Percentiles rank a stretch among this genome's conserved stretches.
phyloP scores from a whole-genome alignment of 768 basidiomycete genomes.

The Pilatotrama ljubarskyi region DNA sequence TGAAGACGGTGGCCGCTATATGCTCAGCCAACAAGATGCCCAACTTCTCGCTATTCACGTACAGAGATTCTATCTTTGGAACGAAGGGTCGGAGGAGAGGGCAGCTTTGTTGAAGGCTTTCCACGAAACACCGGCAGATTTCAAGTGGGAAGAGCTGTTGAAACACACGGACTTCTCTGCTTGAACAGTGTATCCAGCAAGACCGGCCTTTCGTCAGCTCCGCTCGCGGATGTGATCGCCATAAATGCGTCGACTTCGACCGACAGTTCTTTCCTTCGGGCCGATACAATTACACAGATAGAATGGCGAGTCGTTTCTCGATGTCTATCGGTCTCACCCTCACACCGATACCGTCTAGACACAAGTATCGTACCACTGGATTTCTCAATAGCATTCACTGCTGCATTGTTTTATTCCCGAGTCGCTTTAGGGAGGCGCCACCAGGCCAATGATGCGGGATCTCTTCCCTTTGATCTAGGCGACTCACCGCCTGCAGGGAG shows the following conservation, averaged over 20 bases:
- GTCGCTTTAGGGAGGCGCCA: no score
- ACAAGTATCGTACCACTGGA: not conserved
- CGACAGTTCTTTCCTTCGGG: not conserved
- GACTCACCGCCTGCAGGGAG: not conserved
- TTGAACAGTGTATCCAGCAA: not conserved
- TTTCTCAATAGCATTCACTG: not conserved
- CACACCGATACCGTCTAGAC: no score
- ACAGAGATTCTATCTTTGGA: constrained; percentile 85
- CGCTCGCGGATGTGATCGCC: not conserved
- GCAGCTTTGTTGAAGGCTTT: constrained; percentile 63
- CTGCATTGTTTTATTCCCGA: no score
- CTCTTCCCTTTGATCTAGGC: not conserved
- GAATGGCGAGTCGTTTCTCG: not conserved
- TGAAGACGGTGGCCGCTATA: constrained; percentile 45
- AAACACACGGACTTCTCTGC: constrained; percentile 39
- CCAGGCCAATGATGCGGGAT: not conserved
- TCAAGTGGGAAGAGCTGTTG: constrained; percentile 81
- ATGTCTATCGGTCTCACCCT: not conserved
- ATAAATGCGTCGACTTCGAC: not conserved
- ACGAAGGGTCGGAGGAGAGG: constrained; percentile 38
- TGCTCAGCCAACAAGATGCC: constrained; percentile 79
- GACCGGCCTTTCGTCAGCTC: not conserved
- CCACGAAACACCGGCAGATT: constrained; percentile 75
- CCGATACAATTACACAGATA: not conserved
- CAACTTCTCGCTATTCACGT: constrained; percentile 78